Evolutionary conservation across 1,284 basidiomycete species (phyloP).

Genomic region (Gastroboletus turbinatus): DNA sequence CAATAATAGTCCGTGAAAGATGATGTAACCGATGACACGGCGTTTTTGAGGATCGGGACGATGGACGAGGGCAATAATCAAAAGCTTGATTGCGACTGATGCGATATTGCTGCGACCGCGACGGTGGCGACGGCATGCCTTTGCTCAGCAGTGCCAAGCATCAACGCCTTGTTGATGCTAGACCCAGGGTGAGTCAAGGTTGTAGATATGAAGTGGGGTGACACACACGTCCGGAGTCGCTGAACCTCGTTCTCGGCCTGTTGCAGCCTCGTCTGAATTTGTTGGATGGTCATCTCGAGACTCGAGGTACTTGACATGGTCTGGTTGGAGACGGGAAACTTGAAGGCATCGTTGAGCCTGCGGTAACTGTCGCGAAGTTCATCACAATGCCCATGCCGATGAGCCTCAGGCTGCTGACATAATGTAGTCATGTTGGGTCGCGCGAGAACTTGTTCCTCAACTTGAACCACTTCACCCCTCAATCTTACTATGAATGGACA

Average conservation of each 20-base stretch:
- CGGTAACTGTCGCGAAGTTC: slow-evolving; percentile 28
- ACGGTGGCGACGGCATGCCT: slow-evolving; percentile 61
- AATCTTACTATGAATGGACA: no score
- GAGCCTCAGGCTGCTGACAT: no score
- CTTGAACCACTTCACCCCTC: no score
- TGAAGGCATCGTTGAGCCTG: neutral
- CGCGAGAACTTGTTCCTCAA: no score
- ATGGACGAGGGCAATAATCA: slow-evolving; percentile 40
- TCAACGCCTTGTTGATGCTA: slow-evolving; percentile 82
- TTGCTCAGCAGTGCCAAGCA: slow-evolving; percentile 76
- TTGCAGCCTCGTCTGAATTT: slow-evolving; percentile 71
- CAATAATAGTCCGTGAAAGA: slow-evolving; percentile 40
- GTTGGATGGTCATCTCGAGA: slow-evolving; percentile 71
- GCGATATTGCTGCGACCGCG: slow-evolving; percentile 50
- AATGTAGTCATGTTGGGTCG: no score
- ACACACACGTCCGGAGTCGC: slow-evolving; percentile 59
- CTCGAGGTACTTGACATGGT: slow-evolving; percentile 80
- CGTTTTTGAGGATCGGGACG: slow-evolving; percentile 21
- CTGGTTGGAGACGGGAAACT: slow-evolving; percentile 60
- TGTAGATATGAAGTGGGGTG: neutral
- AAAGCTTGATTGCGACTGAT: slow-evolving; percentile 43
- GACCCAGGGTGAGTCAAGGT: slow-evolving; percentile 5
- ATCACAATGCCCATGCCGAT: no score
- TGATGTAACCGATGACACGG: slow-evolving; percentile 35
- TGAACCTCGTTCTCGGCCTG: slow-evolving; percentile 74